A percentile compares a stretch with the other conserved stretches of the same genome.
phyloP scores from a whole-genome alignment of 2,329 filamentous ascomycete genomes.

The Conoideocrella luteorostrata region DNA sequence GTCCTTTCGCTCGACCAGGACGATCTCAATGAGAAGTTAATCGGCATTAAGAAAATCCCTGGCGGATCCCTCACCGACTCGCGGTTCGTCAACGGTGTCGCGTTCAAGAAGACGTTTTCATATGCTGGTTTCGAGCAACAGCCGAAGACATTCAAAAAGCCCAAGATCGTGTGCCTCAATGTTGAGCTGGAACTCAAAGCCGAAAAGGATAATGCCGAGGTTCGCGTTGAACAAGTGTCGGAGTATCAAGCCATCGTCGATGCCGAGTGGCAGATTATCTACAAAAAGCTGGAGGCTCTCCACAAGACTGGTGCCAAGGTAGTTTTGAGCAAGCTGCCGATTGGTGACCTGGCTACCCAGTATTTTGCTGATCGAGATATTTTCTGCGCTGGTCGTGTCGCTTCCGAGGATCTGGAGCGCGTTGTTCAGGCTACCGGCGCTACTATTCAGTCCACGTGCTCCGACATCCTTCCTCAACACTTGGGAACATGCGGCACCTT shows the following conservation, averaged over 20 bases:
- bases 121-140: slow-evolving; percentile 99
- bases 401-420: slow-evolving; percentile 88
- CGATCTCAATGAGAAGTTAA: slow-evolving; percentile 95
- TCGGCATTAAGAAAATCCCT: slow-evolving; percentile 96
- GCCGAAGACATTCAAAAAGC: slow-evolving; percentile 88
- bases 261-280: slow-evolving; percentile 99
- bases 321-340: slow-evolving; percentile 92
- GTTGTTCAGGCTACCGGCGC: slow-evolving; percentile 93
- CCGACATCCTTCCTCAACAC: slow-evolving; percentile 83
- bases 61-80: slow-evolving; percentile 95
- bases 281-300: slow-evolving; percentile 95
- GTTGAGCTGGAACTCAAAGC: slow-evolving; percentile 98
- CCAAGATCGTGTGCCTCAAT: slow-evolving; percentile 95
- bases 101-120: slow-evolving; percentile 99
- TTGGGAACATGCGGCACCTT: slow-evolving; percentile 86
- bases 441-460: slow-evolving; percentile 90
- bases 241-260: slow-evolving; percentile 99
- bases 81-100: slow-evolving; percentile 93
- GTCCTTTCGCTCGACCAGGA: slow-evolving; percentile 94
- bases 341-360: slow-evolving; percentile 95
- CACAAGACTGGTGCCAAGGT: slow-evolving; percentile 95
- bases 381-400: slow-evolving; percentile 93
- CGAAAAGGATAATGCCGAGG: slow-evolving; percentile 98
- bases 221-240: slow-evolving; percentile 94
- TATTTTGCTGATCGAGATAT: slow-evolving; percentile 97